A percentile compares a stretch with the other conserved stretches of the same genome.
Conservation (phyloP, 305 asterid species). For the Fraxinus ornus region DNA sequence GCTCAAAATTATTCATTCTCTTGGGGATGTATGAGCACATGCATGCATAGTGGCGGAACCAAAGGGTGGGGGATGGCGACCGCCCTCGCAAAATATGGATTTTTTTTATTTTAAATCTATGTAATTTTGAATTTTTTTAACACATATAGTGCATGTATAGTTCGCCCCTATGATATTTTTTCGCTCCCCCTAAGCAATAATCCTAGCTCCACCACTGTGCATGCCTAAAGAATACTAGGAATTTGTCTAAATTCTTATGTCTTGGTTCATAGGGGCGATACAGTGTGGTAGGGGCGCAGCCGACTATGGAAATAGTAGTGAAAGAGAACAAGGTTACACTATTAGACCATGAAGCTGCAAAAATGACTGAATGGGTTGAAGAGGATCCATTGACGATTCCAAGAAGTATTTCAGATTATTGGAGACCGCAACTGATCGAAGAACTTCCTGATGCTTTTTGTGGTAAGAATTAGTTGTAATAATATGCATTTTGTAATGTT, state of each 20-base stretch:
- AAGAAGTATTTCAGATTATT: conserved; percentile 56
- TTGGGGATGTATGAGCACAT: background rate
- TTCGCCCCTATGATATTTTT: background rate
- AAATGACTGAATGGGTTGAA: conserved; percentile 39
- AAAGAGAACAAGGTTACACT: conserved; percentile 69
- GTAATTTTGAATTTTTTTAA: background rate
- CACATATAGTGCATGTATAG: background rate
- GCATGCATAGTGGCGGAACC: background rate
- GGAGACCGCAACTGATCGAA: conserved; percentile 61
- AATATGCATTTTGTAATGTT: background rate
- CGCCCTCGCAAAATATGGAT: background rate
- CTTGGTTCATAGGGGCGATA: conserved; percentile 61
- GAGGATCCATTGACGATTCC: conserved; percentile 78
- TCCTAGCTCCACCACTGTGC: background rate
- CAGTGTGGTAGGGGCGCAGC: conserved; percentile 85
- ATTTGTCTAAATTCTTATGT: background rate
- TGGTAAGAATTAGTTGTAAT: conserved; percentile 40
- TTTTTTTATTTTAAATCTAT: background rate
- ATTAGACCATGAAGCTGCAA: conserved; percentile 59
- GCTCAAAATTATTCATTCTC: background rate
- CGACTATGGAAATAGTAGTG: conserved; percentile 68
- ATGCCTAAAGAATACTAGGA: background rate
- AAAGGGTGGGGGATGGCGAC: background rate
- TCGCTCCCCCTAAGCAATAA: background rate
- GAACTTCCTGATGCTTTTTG: conserved; percentile 82